Evolutionary conservation across 1,139 yeast species (phyloP).

Genomic region (Geotrichum candidum): DNA sequence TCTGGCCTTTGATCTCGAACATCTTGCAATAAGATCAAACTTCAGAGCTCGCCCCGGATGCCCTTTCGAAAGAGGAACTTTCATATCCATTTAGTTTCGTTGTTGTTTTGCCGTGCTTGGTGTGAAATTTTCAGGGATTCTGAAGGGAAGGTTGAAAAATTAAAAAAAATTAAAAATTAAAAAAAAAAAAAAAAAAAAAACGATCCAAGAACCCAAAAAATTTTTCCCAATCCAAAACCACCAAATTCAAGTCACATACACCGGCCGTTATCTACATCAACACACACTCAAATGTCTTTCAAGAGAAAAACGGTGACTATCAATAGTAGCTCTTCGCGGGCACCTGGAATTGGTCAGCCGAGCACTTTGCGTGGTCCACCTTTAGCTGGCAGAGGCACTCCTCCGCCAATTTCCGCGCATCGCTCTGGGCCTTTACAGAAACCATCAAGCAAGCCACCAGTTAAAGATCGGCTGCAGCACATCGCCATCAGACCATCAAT

Average conservation of each 20-base stretch:
- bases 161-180: not conserved
- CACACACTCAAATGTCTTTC: constrained; percentile 24
- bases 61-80: constrained; percentile 12
- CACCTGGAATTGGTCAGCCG: constrained; percentile 4
- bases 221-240: not conserved
- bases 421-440: not conserved
- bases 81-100: constrained; percentile 13
- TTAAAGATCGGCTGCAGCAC: constrained; percentile 31
- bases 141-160: not conserved
- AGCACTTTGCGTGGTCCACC: not conserved
- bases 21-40: constrained; percentile 38
- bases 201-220: not conserved
- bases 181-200: not conserved
- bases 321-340: constrained; percentile 18
- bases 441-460: not conserved
- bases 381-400: not conserved
- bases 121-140: not conserved
- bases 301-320: constrained; percentile 24
- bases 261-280: not conserved
- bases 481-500: constrained; percentile 72
- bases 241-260: not conserved
- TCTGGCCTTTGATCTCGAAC: constrained; percentile 42
- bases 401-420: not conserved
- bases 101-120: not conserved
- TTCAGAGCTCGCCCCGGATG: constrained; percentile 33